Evolutionary conservation across 169 alveolate genomes (phyloP), one percentile per base, ranked within the genome.

Genomic region (Eimeria brunetti): DNA sequence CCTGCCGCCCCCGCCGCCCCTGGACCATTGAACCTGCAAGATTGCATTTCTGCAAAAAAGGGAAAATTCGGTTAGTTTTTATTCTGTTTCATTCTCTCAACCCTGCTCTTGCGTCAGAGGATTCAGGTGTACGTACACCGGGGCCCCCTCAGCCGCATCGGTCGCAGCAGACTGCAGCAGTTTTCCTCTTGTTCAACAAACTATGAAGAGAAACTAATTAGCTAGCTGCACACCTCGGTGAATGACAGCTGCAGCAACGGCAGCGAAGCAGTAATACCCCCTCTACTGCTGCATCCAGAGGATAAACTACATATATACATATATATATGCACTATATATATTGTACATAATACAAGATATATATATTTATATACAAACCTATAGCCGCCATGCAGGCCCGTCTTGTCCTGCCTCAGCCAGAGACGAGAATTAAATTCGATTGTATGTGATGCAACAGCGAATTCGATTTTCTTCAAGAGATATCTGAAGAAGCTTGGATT

Each of bases 11-110:
- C 27, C 88, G 11, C 49, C 88, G 44, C 88, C 44, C n/a, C 69
- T 78, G 88, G 88, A 46, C 88, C 88, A 78, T 78, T 78, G 88
- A 78, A 51, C 46, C 88, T 46, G 67, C 38, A 14, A 8, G 64
- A 5, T 38, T 20, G 84, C 30, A 73, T 73, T 73, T 73, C 53
- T 38, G 53, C n/a, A 41, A 36, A 36, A 27, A 16, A 18, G 84
- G 56, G 33, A 53, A 22, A 7, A 0, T 38, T 41, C n/a, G 30
- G 56, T 7, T 36, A 41, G 12, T 20, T 36, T 14, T 38, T 36
- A 41, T 16, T 6, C 36, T 3, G n/a, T n/a, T 73, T 38, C 22
- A 14, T 1, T 24, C 11, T 38, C 56, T 64, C 75, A 64, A 8
- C 8, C 41, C 36, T 64, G n/a, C n/a, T 27, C 22, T 0, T 64